These are phyloP conservation scores for Pichia sp. DNA, from an alignment of 1,139 yeast species.

Conservation along the genomic window DNA sequence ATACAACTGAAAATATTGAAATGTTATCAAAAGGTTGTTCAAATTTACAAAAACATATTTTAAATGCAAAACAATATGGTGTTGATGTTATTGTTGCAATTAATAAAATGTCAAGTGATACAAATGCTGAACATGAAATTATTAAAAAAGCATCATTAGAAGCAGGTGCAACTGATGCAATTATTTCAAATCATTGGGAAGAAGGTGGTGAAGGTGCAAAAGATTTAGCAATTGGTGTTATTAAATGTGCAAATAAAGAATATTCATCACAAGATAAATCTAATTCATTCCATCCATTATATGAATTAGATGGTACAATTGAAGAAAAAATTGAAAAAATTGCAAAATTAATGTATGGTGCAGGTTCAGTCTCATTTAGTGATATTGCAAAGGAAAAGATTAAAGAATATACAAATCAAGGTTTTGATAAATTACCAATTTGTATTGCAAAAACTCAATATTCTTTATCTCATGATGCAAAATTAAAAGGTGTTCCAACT, in stretches of 20 bases:
- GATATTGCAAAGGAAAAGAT: constrained; percentile 83
- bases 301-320: constrained; percentile 63
- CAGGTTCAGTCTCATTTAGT: constrained; percentile 77
- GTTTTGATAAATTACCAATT: constrained; percentile 86
- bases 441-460: constrained; percentile 98
- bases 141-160: constrained; percentile 77
- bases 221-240: constrained; percentile 79
- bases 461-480: constrained; percentile 91
- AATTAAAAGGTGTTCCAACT: constrained; percentile 88
- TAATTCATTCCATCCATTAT: constrained; percentile 52
- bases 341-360: constrained; percentile 93
- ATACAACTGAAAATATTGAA: constrained; percentile 80
- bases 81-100: constrained; percentile 95
- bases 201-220: constrained; percentile 96
- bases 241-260: constrained; percentile 54
- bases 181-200: constrained; percentile 96
- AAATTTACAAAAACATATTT: constrained; percentile 86
- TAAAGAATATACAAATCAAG: constrained; percentile 80
- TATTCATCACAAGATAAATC: constrained; percentile 29
- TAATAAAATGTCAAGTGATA: constrained; percentile 83
- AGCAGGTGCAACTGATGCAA: constrained; percentile 96
- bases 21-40: constrained; percentile 79
- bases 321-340: constrained; percentile 80
- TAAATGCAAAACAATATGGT: constrained; percentile 80
- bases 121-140: constrained; percentile 75